Evolutionary conservation across 805 yeast species (phyloP).

Genomic region (Geotrichum ghanense): DNA sequence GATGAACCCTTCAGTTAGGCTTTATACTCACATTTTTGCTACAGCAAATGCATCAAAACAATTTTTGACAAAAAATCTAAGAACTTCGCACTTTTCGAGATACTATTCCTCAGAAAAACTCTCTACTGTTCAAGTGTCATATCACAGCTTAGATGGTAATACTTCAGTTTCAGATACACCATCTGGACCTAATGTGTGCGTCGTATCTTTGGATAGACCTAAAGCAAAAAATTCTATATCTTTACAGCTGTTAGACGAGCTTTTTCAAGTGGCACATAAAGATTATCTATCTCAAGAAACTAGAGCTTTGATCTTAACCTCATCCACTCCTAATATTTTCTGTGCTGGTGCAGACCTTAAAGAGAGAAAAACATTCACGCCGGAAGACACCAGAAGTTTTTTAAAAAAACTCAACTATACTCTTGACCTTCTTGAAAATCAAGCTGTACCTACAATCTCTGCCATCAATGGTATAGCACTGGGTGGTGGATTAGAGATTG

Average conservation of each 20-base stretch:
- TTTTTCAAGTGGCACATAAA: slow-evolving; percentile 14
- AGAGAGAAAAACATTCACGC: slow-evolving; percentile 25
- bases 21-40: no score
- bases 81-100: no score
- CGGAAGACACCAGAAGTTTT: slow-evolving; percentile 20
- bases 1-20: no score
- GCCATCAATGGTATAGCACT: slow-evolving; percentile 34
- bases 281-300: slow-evolving; percentile 11
- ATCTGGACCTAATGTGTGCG: neutral
- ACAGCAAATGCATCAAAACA: no score
- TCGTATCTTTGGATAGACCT: slow-evolving; percentile 22
- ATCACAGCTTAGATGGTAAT: neutral
- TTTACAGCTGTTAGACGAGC: slow-evolving; percentile 18
- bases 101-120: neutral
- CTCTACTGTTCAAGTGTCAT: neutral
- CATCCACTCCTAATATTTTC: slow-evolving; percentile 17
- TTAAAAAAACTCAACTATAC: slow-evolving; percentile 22
- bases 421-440: slow-evolving; percentile 21
- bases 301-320: slow-evolving; percentile 19
- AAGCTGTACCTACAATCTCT: slow-evolving; percentile 31
- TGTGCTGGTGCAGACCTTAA: slow-evolving; percentile 34
- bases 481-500: slow-evolving; percentile 37
- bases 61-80: no score
- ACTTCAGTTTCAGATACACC: neutral
- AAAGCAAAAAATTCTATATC: slow-evolving; percentile 25